Conservation (phyloP, 352 stramenopile species). For the Thalassiosira hispida region DNA sequence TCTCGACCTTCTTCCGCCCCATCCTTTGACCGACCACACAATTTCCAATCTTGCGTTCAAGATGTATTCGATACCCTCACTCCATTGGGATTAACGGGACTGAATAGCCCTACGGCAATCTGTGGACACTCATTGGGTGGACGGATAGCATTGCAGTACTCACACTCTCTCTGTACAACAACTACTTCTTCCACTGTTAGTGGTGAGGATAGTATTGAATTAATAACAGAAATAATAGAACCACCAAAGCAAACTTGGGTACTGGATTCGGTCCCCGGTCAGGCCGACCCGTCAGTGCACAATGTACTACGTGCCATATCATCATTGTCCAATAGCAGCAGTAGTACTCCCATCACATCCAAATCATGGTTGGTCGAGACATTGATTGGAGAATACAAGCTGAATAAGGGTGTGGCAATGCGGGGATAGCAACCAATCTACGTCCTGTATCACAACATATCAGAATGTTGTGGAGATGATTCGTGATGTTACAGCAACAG, state of each 20-base stretch:
- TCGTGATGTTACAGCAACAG: conserved; percentile 30
- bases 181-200: too few species aligned
- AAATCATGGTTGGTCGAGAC: conserved; percentile 33
- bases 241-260: conserved; percentile 63
- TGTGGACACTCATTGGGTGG: conserved; percentile 82
- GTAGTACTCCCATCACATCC: conserved; percentile 30
- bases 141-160: conserved; percentile 75
- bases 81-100: conserved; percentile 13
- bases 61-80: conserved; percentile 64
- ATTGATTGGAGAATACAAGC: conserved; percentile 50
- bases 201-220: too few species aligned
- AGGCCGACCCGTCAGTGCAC: conserved; percentile 66
- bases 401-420: conserved; percentile 65
- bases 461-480: conserved; percentile 72
- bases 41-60: conserved; percentile 50
- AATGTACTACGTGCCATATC: conserved; percentile 62
- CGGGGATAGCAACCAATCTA: conserved; percentile 78
- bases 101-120: conserved; percentile 37
- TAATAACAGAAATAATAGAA: conserved; percentile 7
- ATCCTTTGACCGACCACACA: conserved; percentile 36
- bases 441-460: conserved; percentile 51
- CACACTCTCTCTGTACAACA: background rate
- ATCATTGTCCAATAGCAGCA: conserved; percentile 37
- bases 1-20: background rate
- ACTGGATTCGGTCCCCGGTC: conserved; percentile 77